Base-by-base conservation (phyloP, 768 basidiomycete species). In the Phlegmacium glaucopus region DNA sequence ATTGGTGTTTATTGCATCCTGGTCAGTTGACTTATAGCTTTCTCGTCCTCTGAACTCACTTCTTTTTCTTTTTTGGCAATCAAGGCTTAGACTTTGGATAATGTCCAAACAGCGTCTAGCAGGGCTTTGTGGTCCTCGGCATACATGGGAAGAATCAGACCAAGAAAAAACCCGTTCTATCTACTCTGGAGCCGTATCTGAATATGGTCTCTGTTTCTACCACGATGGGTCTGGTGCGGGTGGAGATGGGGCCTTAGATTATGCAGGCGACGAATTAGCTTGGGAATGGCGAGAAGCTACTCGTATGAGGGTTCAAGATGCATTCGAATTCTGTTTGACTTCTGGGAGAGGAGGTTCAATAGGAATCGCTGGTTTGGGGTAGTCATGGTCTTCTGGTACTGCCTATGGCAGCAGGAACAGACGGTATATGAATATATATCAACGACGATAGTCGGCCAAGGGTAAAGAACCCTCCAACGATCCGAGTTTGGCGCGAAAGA, bases 221-320 rank as follows among this genome's bases (percentile, higher is more conserved):
- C 53, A 50, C 9, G 32, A 41, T 6, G 22, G 22, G 3, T 22
- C 22, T 22, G 53, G 53, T 18, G 53, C 47, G 39, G n/a, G 39
- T 10, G 32, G 37, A 40, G 62, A 68, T 32, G 60, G 34, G n/a
- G 54, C 45, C 29, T 45, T 46, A 7, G 57, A 63, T 26, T 58
- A 58, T 35, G 56, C 52, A 13, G 62, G 68, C 10, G 78, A 79
- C 22, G 71, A 76, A 11, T 74, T 93, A 17, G 77, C 82, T 6
- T 95, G 92, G 91, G 70, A 70, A 45, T 94, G 92, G 92, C 76
- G 80, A 40, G 80, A 85, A 46, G 72, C 76, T 52, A 88, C 90
- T 2, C 74, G 82, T 16, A 62, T 77, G 53, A 77, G 92, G 37
- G 73, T 94, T 22, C 80, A 84, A 54, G 88, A 89, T 45, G 85